Conservation (phyloP, 2,329 filamentous ascomycete species). For the Fusarium irregulare region DNA sequence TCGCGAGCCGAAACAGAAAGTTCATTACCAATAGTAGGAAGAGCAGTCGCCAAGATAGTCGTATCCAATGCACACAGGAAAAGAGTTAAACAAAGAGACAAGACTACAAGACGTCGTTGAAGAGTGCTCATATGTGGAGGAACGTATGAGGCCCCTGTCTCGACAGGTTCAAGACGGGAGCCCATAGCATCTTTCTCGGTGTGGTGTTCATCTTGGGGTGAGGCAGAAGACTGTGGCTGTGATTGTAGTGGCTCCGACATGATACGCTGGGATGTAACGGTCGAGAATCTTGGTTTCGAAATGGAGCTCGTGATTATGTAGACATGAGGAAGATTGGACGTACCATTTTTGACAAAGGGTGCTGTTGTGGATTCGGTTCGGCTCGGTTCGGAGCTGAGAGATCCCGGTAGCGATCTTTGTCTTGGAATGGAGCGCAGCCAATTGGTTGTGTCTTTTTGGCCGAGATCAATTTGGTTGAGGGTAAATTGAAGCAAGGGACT, state of each 20-base stretch:
- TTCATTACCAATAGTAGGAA: constrained; percentile 44
- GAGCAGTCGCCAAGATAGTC: constrained; percentile 45
- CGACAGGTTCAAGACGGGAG: constrained; percentile 31
- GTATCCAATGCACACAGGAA: constrained; percentile 45
- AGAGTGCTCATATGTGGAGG: constrained; percentile 36
- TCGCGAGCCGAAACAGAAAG: constrained; percentile 37
- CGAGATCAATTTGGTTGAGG: background rate
- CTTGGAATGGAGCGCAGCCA: background rate
- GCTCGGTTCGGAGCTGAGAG: constrained; percentile 12
- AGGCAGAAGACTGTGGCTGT: constrained; percentile 6
- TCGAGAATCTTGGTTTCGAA: constrained; percentile 1
- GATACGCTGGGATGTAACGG: constrained; percentile 4
- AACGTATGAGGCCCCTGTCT: constrained; percentile 35
- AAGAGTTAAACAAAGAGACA: constrained; percentile 43
- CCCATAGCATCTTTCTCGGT: constrained; percentile 16
- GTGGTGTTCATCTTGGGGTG: constrained; percentile 15
- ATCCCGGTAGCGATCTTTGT: background rate
- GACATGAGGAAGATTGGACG: constrained; percentile 6
- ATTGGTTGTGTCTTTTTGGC: background rate
- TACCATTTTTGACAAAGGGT: background rate
- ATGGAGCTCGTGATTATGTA: constrained; percentile 19
- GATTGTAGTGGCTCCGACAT: constrained; percentile 16
- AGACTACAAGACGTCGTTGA: constrained; percentile 39
- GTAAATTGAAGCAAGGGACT: background rate
- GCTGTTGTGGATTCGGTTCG: constrained; percentile 5